Evolutionary conservation across 768 basidiomycete genomes (phyloP).

Genomic region (Lactifluus echinatus): DNA sequence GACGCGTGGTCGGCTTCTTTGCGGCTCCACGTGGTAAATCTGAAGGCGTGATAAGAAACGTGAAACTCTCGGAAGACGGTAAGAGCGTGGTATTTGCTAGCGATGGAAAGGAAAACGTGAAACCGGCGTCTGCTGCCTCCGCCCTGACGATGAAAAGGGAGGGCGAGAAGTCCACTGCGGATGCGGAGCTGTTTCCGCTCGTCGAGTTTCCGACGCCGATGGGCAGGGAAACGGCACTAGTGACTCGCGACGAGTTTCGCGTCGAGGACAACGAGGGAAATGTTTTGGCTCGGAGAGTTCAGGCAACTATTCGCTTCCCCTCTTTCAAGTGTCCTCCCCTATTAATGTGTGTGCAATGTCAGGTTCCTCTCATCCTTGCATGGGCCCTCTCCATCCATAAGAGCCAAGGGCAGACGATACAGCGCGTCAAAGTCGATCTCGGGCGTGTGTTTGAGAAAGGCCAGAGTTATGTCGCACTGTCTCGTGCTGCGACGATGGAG

Average conservation of each 20-base stretch:
- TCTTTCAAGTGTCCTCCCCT: no score
- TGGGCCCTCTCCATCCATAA: constrained; percentile 80
- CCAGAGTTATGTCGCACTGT: constrained; percentile 43
- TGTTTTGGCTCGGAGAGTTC: constrained; percentile 39
- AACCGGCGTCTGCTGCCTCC: background rate
- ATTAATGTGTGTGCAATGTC: background rate
- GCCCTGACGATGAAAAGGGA: constrained; percentile 21
- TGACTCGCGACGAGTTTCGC: constrained; percentile 44
- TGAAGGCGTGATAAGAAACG: constrained; percentile 31
- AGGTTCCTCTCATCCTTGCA: constrained; percentile 67
- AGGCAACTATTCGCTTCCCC: constrained; percentile 25
- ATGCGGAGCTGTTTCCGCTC: constrained; percentile 37
- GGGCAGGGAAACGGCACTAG: constrained; percentile 38
- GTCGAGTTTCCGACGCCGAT: constrained; percentile 38
- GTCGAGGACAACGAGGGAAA: constrained; percentile 46
- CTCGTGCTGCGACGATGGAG: constrained; percentile 44
- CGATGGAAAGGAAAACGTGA: constrained; percentile 31
- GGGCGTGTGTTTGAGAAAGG: constrained; percentile 58
- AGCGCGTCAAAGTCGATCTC: constrained; percentile 56
- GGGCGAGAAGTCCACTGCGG: constrained; percentile 25
- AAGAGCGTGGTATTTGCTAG: constrained; percentile 23
- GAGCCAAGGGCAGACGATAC: constrained; percentile 66
- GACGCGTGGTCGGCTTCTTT: constrained; percentile 49
- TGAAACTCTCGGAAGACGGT: constrained; percentile 27
- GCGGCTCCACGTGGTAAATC: constrained; percentile 24